A percentile compares a stretch with the other conserved stretches of the same genome.
Conservation (phyloP, 352 stramenopile species). For the Phytophthora multivora region DNA sequence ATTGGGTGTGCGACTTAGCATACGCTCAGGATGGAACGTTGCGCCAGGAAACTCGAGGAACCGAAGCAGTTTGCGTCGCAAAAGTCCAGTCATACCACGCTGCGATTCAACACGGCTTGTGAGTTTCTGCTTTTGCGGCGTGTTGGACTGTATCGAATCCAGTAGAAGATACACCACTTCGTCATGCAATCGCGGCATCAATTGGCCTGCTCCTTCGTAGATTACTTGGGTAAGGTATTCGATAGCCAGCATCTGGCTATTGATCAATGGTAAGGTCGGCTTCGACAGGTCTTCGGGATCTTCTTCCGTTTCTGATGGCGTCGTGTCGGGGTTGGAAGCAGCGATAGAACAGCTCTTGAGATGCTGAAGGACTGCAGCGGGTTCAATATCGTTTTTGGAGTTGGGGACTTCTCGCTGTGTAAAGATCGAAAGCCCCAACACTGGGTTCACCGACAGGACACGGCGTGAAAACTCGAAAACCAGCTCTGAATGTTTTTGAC, state of each 20-base stretch:
- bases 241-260: constrained; percentile 73
- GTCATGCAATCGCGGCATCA: constrained; percentile 68
- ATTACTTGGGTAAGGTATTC: constrained; percentile 84
- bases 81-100: constrained; percentile 51
- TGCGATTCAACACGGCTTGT: constrained; percentile 66
- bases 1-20: constrained; percentile 71
- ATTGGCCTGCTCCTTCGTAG: constrained; percentile 31
- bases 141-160: constrained; percentile 62
- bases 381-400: constrained; percentile 67
- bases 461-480: constrained; percentile 85
- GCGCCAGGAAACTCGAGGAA: constrained; percentile 66
- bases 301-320: constrained; percentile 13
- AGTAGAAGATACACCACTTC: constrained; percentile 82
- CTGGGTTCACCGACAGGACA: constrained; percentile 58
- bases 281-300: constrained; percentile 14
- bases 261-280: constrained; percentile 51
- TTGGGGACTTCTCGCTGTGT: constrained; percentile 60
- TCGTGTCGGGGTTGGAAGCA: not conserved
- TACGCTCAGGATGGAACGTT: constrained; percentile 77
- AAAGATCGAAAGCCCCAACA: constrained; percentile 78
- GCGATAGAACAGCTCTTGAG: constrained; percentile 62
- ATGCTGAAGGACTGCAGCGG: constrained; percentile 61
- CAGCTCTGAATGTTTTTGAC: constrained; percentile 65
- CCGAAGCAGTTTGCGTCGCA: constrained; percentile 67
- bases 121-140: constrained; percentile 38